Evolutionary conservation across 208 protist species (phyloP), one percentile per base, ranked within the genome.

Genomic region (Trypanosoma boissoni): DNA sequence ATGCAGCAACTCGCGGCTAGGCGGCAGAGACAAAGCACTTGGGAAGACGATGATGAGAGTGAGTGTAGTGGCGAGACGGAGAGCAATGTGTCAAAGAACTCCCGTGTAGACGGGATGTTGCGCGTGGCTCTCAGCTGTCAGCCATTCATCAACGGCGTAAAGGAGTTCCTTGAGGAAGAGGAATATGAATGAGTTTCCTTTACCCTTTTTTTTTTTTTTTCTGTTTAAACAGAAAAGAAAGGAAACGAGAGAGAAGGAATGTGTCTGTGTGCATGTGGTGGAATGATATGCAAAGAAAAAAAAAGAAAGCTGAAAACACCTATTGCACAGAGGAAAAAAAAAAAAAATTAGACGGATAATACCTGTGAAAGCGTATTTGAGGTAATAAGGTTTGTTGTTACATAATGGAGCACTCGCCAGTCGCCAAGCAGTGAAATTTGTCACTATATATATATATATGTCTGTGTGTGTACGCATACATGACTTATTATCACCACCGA

Each of bases 61-160:
- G 26, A 57, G 24, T 54, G 76, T 31, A 32, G 37, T 41, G 39
- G 68, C n/a, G 57, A 70, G 28, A 50, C 74, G 27, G 64, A 68
- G 39, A 41, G 31, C n/a, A 43, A 37, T 14, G 58, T 29, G 2
- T 26, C 34, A 8, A 14, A 51, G 9, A 21, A 65, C 53, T 20
- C 23, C 0, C 51, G 54, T 12, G 58, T 83, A 60, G 73, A 80
- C 37, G 68, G 71, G 3, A 84, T 83, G 67, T 53, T 88, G 49
- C 65, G 78, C 48, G 75, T 89, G 51, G 81, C 72, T 1, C 50
- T 56, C 28, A 80, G 58, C 32, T 89, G 81, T 44, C 67, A 83
- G 48, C 44, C 34, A 36, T 92, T 76, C 49, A 88, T 92, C 41
- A 70, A 72, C 37, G 73, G 64, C 18, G 86, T 92, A 10, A 76